phyloP scores from a whole-genome alignment of 345 rosid species.

The Corymbia maculata region DNA sequence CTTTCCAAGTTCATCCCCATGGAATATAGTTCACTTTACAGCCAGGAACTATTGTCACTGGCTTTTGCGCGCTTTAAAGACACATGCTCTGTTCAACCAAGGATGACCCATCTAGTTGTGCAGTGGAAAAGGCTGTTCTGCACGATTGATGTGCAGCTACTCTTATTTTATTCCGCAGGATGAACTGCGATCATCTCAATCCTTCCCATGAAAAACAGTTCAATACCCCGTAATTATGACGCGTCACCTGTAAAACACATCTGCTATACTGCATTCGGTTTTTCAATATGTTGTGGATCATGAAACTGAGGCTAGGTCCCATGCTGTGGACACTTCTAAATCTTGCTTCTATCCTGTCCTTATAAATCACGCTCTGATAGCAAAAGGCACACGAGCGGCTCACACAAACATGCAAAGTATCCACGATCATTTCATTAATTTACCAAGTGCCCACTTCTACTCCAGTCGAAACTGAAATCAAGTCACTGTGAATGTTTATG shows the following conservation, averaged over 20 bases:
- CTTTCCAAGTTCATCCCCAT: background rate
- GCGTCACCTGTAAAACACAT: accelerated
- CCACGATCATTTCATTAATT: background rate
- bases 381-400: background rate
- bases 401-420: too few relatives aligned
- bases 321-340: background rate
- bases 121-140: background rate
- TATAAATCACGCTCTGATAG: background rate
- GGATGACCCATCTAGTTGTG: background rate
- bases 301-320: background rate
- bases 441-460: background rate
- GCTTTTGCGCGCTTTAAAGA: background rate
- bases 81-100: background rate
- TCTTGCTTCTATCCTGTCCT: background rate
- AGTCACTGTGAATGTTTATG: background rate
- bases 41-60: background rate
- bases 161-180: background rate
- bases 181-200: background rate
- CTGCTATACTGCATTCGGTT: background rate
- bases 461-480: background rate
- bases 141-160: background rate
- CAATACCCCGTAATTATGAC: background rate
- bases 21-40: background rate
- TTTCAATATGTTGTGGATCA: background rate
- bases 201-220: background rate